These are phyloP conservation scores for Astrocystis sublimbata DNA, from an alignment of 495 filamentous ascomycete genomes.

Conservation along the genomic window DNA sequence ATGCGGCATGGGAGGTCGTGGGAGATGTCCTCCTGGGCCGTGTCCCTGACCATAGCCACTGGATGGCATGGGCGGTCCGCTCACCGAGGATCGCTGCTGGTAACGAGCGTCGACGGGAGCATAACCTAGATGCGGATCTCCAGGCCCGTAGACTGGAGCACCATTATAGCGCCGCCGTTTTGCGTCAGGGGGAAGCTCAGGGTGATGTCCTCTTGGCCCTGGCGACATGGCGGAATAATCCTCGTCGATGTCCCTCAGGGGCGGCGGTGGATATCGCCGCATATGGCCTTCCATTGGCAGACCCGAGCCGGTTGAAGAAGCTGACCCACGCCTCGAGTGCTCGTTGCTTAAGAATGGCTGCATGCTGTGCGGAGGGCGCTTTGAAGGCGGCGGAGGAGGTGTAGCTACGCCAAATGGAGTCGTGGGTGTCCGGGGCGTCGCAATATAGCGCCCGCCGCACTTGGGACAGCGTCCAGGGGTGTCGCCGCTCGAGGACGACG, in stretches of 20 bases:
- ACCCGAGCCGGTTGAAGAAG: constrained; percentile 16
- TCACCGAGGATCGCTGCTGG: constrained; percentile 23
- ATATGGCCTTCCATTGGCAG: constrained; percentile 25
- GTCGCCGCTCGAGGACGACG: constrained; percentile 41
- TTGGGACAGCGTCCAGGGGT: constrained; percentile 57
- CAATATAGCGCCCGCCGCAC: constrained; percentile 64
- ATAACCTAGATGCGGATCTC: constrained; percentile 31
- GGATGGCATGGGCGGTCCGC: constrained; percentile 24
- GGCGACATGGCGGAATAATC: constrained; percentile 46
- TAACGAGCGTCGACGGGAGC: constrained; percentile 25
- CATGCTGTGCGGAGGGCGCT: constrained; percentile 22
- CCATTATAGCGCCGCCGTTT: constrained; percentile 60
- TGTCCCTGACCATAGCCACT: constrained; percentile 24
- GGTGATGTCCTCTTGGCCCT: constrained; percentile 4
- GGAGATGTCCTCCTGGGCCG: too few species aligned
- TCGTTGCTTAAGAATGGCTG: constrained; percentile 29
- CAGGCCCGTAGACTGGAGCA: constrained; percentile 26
- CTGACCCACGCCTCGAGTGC: constrained; percentile 33
- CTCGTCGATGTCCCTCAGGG: constrained; percentile 38
- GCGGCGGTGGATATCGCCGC: constrained; percentile 29
- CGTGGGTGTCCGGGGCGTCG: constrained; percentile 54
- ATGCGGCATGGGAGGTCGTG: constrained; percentile 26
- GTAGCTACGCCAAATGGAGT: constrained; percentile 49
- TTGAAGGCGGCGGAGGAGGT: constrained; percentile 11
- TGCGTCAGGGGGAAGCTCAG: constrained; percentile 45